Base-by-base conservation (phyloP, 177 flowering plant species). In the Vitis hybrid region DNA sequence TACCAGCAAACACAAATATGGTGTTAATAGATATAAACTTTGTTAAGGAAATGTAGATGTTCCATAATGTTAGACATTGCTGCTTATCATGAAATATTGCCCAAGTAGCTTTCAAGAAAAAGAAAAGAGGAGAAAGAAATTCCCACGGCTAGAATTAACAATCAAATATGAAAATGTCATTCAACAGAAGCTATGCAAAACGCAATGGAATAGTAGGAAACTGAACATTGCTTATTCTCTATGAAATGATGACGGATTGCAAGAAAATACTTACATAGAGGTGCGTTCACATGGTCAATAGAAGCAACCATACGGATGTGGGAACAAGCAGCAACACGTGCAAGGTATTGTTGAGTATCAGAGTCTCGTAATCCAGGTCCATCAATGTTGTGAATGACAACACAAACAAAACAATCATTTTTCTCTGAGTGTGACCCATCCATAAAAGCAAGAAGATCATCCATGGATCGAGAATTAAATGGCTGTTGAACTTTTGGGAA, bases 311-410 rank as follows among this genome's bases (percentile, higher is more conserved):
- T 56, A 52, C 92, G 94, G 61, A 94, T 82, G 78, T 85, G 84
- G 58, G 88, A 83, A 81, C 95, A 95, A 74, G 94, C 83, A 73
- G 99, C 97, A 52, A 95, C 54, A 22, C 84, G 85, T 54, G 97
- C 95, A 71, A 95, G 94, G 82, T 58, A 75, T 60, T 89, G 92
- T 74, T 95, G 99, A 71, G 90, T 81, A 66, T 95, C 99, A 76
- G 84, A 59, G 62, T 95, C 98, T 24, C 99, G 88, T 77, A 95
- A 78, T 8, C 90, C 97, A 74, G 94, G 97, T 54, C 98, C 99
- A 79, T 95, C 98, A 75, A 95, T 95, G 77, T 94, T 95, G 80
- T 95, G 96, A 71, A 91, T 69, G 5, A 89, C 73, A 52, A 94
- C 77, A 69, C 90, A 94, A 38, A 90, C 78, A 77, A 84, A 79